Conservation (phyloP, 1,284 basidiomycete genomes). For the Tylopilus sp. region DNA sequence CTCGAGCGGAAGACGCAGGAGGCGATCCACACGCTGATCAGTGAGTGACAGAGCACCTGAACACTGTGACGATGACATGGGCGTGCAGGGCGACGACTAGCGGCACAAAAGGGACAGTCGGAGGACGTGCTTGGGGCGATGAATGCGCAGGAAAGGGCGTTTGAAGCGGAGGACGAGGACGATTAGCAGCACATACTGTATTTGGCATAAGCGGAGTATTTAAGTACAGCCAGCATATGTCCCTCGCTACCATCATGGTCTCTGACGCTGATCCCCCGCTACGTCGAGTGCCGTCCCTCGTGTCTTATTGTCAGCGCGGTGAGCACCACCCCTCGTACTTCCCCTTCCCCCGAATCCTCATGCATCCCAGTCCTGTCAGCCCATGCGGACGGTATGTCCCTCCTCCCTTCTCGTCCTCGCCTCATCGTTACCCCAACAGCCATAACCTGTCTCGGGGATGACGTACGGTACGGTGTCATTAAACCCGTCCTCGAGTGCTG, state of each 20-base stretch:
- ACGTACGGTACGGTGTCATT: constrained; percentile 56
- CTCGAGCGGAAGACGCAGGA: constrained; percentile 90
- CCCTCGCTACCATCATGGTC: constrained; percentile 20
- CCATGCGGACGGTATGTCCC: constrained; percentile 49
- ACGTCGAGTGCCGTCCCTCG: constrained; percentile 44
- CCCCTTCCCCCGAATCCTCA: not conserved
- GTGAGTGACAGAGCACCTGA: constrained; percentile 47
- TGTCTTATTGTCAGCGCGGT: constrained; percentile 45
- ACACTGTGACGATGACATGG: constrained; percentile 3
- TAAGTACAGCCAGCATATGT: constrained; percentile 6
- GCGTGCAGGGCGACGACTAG: constrained; percentile 62
- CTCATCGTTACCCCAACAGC: constrained; percentile 33
- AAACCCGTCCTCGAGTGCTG: constrained; percentile 69
- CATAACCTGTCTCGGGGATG: constrained; percentile 54
- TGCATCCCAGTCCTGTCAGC: constrained; percentile 43
- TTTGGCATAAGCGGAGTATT: constrained; percentile 23
- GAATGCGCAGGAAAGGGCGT: constrained; percentile 59
- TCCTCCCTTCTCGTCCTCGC: not conserved
- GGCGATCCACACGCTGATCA: constrained; percentile 87
- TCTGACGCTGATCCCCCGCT: constrained; percentile 29
- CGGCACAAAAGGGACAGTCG: constrained; percentile 68
- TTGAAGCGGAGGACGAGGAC: constrained; percentile 40
- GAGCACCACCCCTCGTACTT: constrained; percentile 3
- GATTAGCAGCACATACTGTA: constrained; percentile 1
- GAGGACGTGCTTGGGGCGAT: constrained; percentile 76